Evolutionary conservation across 768 basidiomycete species (phyloP), one percentile per base, ranked within the genome.

Genomic region (Suillus bovinus): DNA sequence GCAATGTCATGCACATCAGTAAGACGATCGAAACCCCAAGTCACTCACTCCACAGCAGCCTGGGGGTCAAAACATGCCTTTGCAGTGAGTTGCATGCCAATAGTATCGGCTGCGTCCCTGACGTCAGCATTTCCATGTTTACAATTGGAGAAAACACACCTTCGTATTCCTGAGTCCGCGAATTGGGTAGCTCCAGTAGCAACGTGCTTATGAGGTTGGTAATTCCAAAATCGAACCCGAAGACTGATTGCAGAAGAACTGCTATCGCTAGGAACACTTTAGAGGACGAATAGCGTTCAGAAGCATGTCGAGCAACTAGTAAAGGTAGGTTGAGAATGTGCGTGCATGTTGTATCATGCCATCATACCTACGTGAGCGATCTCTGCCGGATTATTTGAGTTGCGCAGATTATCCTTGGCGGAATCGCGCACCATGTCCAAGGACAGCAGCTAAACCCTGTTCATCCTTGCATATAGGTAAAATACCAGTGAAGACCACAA

Each of bases 401-500:
- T 27, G 11, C 11, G 27, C 55, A 50, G 61, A 49, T 52, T 20
- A 47, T 38, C 13, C 20, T 34, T 44, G 57, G n/a, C 14, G 31
- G 14, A 24, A 39, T 42, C 47, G 14, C 62, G 39, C 59, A 91
- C 94, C 93, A 72, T 97, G 95, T 1, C 91, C 85, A 3, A 98
- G 76, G 1, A 97, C 88, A 20, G 88, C 88, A 1, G 95, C 92
- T 0, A 98, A 77, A 0, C 93, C 93, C 68, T 90, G 83, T 66
- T 94, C 92, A 64, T 93, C 87, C 63, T 77, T 78, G 52, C 87
- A 88, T 7, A 95, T 76, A 0, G 91, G 92, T 4, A 97, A 73
- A 39, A 97, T 93, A 0, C 95, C 95, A 0, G 93, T 94, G 70
- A 92, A 96, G 11, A 98, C 91, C 36, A 94, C 82, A 59, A 97